Evolutionary conservation across 805 yeast species (phyloP), one percentile per base, ranked within the genome.

Genomic region (Saccharomycopsis microspora): DNA sequence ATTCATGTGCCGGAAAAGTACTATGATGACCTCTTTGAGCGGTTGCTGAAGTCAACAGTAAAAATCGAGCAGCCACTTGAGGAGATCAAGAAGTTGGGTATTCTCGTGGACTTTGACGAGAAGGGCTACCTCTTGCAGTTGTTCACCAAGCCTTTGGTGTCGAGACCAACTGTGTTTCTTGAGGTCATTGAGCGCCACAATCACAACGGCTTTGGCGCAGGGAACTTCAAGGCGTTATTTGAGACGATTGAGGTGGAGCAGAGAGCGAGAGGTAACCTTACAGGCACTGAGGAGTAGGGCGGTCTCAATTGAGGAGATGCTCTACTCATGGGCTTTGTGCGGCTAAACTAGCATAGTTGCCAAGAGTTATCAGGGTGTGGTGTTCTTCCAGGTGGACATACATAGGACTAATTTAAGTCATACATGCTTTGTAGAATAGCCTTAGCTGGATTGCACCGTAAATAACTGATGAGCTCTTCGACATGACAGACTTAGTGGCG

Each of bases 141-240:
- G 37, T 86, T 87, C 64, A 82, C 93, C 19, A 77, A 79, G 55
- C 90, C 94, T 0, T 59, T 84, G 11, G 74, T 75, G 52, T 89
- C 81, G 57, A 69, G 95, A 37, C 96, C 96, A 32, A 85, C 95
- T 0, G 69, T 85, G 41, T 86, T 86, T 59, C 67, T 86, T 54
- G 95, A 86, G 61, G 72, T 86, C 29, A 86, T 86, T 53, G 93
- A 86, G 63, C 72, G 95, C 51, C 69, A 72, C 56, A 82, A 84
- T 57, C 89, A 84, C 60, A 73, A 80, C 51, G 96, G 96, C 0
- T 86, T 86, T 63, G 96, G 95, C 1, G 87, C 87, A 44, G 95
- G 95, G 1, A 86, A 88, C 52, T 86, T 86, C 66, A 82, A 78
- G 60, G 84, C 93, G 0, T 65, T 87, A 37, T 86, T 84, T 58